Percentiles rank a stretch among this genome's conserved stretches.
Evolutionary conservation across 768 basidiomycete genomes (phyloP).

Genomic region (Boletus sp.): DNA sequence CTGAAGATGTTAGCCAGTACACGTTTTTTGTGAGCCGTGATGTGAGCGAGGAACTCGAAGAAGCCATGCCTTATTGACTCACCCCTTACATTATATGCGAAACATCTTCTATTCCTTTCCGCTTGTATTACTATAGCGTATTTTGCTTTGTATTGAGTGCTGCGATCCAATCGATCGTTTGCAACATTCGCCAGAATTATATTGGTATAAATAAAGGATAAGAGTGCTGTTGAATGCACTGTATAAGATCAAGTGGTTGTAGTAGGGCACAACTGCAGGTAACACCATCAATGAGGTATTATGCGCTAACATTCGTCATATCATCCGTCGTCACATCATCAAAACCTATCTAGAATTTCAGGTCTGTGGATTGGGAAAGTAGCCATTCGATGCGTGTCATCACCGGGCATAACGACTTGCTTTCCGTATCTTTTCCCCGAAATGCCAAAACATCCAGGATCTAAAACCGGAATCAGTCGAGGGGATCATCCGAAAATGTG

Average conservation of each 20-base stretch:
- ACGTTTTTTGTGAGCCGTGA: not conserved
- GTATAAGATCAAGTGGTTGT: not conserved
- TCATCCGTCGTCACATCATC: not conserved
- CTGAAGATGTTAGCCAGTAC: slow-evolving; percentile 12
- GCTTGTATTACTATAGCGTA: too few relatives aligned
- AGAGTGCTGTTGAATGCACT: too few relatives aligned
- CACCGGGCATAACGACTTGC: slow-evolving; percentile 42
- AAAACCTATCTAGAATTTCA: not conserved
- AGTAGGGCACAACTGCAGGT: not conserved
- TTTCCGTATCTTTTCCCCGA: slow-evolving; percentile 48
- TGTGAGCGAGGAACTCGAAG: not conserved
- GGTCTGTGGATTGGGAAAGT: not conserved
- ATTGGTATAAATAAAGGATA: too few relatives aligned
- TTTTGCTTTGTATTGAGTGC: too few relatives aligned
- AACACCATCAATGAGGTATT: not conserved
- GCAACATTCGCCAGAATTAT: too few relatives aligned
- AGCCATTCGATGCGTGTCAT: not conserved
- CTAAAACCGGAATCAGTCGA: slow-evolving; percentile 37
- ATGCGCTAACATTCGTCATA: not conserved
- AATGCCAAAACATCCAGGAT: slow-evolving; percentile 44
- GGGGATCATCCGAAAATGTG: not conserved
- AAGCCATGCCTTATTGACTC: not conserved
- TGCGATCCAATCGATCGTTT: too few relatives aligned
- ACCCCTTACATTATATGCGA: too few relatives aligned
- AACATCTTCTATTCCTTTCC: too few relatives aligned